These are phyloP conservation scores for Didymella glomerata DNA, from an alignment of 2,329 filamentous ascomycete genomes.

Conservation along the genomic window DNA sequence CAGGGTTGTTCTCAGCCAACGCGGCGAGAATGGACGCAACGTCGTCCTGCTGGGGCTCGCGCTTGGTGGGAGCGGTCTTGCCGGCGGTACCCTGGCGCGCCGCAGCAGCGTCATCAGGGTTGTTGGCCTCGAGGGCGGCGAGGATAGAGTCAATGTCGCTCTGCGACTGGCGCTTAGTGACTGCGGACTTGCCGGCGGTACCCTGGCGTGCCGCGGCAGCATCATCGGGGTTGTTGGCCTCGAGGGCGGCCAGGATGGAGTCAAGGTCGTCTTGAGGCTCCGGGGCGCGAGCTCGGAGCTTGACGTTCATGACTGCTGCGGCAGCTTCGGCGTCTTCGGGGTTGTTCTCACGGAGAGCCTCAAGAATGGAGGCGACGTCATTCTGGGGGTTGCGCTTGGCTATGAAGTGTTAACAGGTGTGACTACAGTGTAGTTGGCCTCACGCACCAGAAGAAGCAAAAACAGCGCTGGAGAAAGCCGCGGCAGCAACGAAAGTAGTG, in stretches of 20 bases:
- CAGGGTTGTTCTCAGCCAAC: slow-evolving; percentile 27
- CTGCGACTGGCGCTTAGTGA: slow-evolving; percentile 28
- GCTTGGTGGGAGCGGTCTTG: slow-evolving; percentile 9
- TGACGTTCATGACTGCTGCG: slow-evolving; percentile 37
- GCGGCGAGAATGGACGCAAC: slow-evolving; percentile 25
- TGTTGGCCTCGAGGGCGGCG: slow-evolving; percentile 34
- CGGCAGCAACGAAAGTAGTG: slow-evolving; percentile 37
- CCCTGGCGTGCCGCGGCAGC: slow-evolving; percentile 32
- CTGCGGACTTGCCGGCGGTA: not conserved
- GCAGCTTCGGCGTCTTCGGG: slow-evolving; percentile 40
- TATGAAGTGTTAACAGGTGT: slow-evolving; percentile 5
- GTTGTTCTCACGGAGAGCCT: slow-evolving; percentile 40
- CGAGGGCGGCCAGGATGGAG: slow-evolving; percentile 35
- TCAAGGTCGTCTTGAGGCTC: slow-evolving; percentile 33
- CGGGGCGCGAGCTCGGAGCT: slow-evolving; percentile 32
- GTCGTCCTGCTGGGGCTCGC: slow-evolving; percentile 22
- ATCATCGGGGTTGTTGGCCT: slow-evolving; percentile 37
- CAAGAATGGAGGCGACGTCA: slow-evolving; percentile 39
- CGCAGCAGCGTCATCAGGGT: slow-evolving; percentile 38
- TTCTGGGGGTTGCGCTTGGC: slow-evolving; percentile 31
- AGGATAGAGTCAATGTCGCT: slow-evolving; percentile 34
- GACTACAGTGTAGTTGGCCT: not conserved
- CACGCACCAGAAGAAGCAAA: slow-evolving; percentile 35
- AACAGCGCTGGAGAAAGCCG: slow-evolving; percentile 38
- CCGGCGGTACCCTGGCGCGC: slow-evolving; percentile 22